Base-by-base conservation (phyloP, 1,284 basidiomycete species). In the Moesziomyces globuligerus region DNA sequence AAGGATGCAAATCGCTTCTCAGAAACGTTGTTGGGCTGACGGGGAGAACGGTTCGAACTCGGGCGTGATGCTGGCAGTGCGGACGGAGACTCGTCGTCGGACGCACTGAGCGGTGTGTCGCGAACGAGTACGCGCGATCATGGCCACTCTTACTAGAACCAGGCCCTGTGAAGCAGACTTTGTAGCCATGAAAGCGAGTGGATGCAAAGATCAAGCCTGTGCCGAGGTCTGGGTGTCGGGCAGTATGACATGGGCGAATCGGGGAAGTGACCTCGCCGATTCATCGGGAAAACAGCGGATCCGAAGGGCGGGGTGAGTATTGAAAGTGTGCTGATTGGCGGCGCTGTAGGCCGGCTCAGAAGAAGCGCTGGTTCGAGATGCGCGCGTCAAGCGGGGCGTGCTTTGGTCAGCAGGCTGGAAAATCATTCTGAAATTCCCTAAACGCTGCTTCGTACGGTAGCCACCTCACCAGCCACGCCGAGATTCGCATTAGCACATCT, bases 361-460 rank as follows among this genome's bases (percentile, higher is more conserved):
- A n/a, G n/a, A n/a, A n/a, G n/a, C n/a, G n/a, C n/a, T n/a, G n/a
- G n/a, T n/a, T n/a, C 29, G 37, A 11, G 29, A 38, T 26, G 49
- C 42, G 61, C 61, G 60, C 49, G 49, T 49, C 29, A 44, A 42
- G 26, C 13, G 15, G 20, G 32, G 21, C 15, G 43, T 54, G 55
- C 55, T 66, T 66, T 66, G 62, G 55, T 66, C 62, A 66, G 62
- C 62, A 66, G 41, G 20, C 38, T 15, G 18, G 32, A 34, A 34
- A 34, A 34, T 34, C 32, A 13, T 34, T 17, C 6, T 10, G 18
- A 45, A 55, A 58, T 45, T 49, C 40, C 37, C 37, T 40, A 25
- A 15, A 10, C 41, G 59, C 48, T 25, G 44, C 39, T 53, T 32
- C 51, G 62, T 55, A 53, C 56, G 51, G 48, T 45, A 66, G 45